Base-by-base conservation (phyloP, 2,329 filamentous ascomycete species). In the Esteya vermicola region DNA sequence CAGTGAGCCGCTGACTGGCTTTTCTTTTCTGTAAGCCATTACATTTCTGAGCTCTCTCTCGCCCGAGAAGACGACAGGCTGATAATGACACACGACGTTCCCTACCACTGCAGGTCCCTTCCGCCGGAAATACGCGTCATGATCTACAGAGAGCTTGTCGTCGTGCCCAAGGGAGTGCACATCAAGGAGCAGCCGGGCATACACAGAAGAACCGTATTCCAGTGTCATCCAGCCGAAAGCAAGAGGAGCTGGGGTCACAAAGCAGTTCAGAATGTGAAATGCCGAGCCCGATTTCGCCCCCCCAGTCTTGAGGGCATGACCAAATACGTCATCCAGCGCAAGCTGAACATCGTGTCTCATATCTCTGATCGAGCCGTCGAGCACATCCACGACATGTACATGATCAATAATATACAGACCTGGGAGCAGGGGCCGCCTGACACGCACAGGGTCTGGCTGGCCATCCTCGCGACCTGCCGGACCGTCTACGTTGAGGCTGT, bases 71-170 rank as follows among this genome's bases (percentile, higher is more conserved):
- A n/a, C n/a, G n/a, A n/a, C n/a, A n/a, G n/a, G n/a, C n/a, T n/a
- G n/a, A n/a, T n/a, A n/a, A n/a, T n/a, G n/a, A n/a, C n/a, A n/a
- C n/a, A n/a, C n/a, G n/a, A n/a, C n/a, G n/a, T n/a, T n/a, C n/a
- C n/a, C n/a, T n/a, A n/a, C n/a, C n/a, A 19, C 16, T 23, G 10
- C 81, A 81, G 47, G 65, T 59, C 5, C 60, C 66, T 36, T 57
- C 64, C 1, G 63, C 67, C 49, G 57, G 57, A 43, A 54, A 57
- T 35, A 63, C 69, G 62, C 52, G 64, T 43, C 57, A 67, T 31
- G 62, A 58, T 4, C 3, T 42, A 42, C 20, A n/a, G 18, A 8
- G n/a, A 36, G n/a, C 40, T 42, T 5, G 23, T 42, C 9, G 13
- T 32, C 3, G 40, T 35, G 14, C 26, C 19, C 3, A 9, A 21